Percentiles rank a stretch among this genome's conserved stretches.
Evolutionary conservation across 1,139 yeast genomes (phyloP).

Genomic region (Hyphopichia pseudoburtonii): DNA sequence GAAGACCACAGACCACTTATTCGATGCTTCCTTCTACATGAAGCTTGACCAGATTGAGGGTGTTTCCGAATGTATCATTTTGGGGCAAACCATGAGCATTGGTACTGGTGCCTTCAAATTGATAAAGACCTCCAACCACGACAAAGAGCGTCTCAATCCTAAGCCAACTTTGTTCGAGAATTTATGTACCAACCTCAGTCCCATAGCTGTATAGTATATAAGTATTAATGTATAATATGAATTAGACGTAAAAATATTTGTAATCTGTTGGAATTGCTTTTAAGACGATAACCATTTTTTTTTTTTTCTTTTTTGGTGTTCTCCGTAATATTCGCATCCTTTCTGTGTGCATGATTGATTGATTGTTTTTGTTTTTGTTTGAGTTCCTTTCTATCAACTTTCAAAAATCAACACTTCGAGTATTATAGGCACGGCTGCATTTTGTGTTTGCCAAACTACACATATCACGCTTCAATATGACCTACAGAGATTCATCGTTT

Average conservation of each 20-base stretch:
- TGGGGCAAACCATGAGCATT: slow-evolving; percentile 96
- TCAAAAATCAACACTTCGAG: too few relatives aligned
- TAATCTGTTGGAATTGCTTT: too few relatives aligned
- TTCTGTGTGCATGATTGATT: background rate
- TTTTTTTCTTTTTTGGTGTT: too few relatives aligned
- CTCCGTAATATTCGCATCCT: background rate
- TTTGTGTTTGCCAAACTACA: too few relatives aligned
- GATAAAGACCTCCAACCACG: slow-evolving; percentile 56
- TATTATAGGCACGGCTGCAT: too few relatives aligned
- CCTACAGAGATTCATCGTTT: slow-evolving; percentile 29
- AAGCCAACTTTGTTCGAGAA: slow-evolving; percentile 65
- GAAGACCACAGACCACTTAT: slow-evolving; percentile 96
- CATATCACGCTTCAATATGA: too few relatives aligned
- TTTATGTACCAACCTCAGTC: slow-evolving; percentile 37
- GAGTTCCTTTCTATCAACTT: background rate
- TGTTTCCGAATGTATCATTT: slow-evolving; percentile 94
- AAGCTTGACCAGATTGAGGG: slow-evolving; percentile 95
- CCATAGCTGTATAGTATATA: slow-evolving; percentile 14
- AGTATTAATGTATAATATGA: too few relatives aligned
- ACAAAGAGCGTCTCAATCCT: slow-evolving; percentile 41
- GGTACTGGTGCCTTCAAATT: slow-evolving; percentile 97
- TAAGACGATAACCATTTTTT: background rate
- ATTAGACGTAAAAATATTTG: too few relatives aligned
- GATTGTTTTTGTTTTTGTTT: background rate
- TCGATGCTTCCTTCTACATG: slow-evolving; percentile 98